A percentile compares a stretch with the other conserved stretches of the same genome.
Conservation (phyloP, 2,329 filamentous ascomycete species). For the Alternaria dauci region DNA sequence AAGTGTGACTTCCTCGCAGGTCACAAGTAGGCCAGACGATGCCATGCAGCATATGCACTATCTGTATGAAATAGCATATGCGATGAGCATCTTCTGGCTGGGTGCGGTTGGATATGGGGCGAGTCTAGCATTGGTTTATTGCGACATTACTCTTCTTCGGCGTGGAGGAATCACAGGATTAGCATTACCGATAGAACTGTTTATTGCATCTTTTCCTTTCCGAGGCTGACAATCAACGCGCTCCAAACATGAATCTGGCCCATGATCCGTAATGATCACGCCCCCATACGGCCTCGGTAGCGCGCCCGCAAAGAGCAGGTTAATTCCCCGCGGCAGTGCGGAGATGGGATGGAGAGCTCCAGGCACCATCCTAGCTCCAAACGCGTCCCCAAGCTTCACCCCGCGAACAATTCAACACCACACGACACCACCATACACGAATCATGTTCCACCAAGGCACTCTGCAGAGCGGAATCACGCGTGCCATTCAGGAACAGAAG, state of each 20-base stretch:
- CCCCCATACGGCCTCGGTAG: slow-evolving; percentile 15
- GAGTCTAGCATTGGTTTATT: slow-evolving; percentile 30
- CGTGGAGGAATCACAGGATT: slow-evolving; percentile 37
- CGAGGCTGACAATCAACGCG: not conserved
- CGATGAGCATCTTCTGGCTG: slow-evolving; percentile 29
- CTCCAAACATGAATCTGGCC: not conserved
- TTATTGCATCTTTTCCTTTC: slow-evolving; percentile 27
- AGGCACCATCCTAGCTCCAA: slow-evolving; percentile 27
- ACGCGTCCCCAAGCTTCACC: slow-evolving; percentile 25
- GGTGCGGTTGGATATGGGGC: slow-evolving; percentile 25
- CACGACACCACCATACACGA: slow-evolving; percentile 9
- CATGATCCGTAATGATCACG: not conserved
- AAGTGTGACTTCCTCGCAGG: slow-evolving; percentile 6
- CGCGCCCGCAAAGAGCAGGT: slow-evolving; percentile 9
- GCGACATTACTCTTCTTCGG: slow-evolving; percentile 41
- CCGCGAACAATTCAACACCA: slow-evolving; percentile 22
- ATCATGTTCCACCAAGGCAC: slow-evolving; percentile 83
- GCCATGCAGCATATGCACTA: slow-evolving; percentile 27
- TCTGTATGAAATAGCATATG: slow-evolving; percentile 24
- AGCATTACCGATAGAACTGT: slow-evolving; percentile 44
- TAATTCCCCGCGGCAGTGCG: slow-evolving; percentile 20
- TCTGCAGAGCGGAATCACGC: slow-evolving; percentile 80
- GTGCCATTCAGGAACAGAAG: slow-evolving; percentile 77
- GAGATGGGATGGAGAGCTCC: slow-evolving; percentile 1
- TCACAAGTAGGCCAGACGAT: not conserved